Evolutionary conservation across 345 rosid species (phyloP), one percentile per base, ranked within the genome.

Genomic region (Corchorus capsularis): DNA sequence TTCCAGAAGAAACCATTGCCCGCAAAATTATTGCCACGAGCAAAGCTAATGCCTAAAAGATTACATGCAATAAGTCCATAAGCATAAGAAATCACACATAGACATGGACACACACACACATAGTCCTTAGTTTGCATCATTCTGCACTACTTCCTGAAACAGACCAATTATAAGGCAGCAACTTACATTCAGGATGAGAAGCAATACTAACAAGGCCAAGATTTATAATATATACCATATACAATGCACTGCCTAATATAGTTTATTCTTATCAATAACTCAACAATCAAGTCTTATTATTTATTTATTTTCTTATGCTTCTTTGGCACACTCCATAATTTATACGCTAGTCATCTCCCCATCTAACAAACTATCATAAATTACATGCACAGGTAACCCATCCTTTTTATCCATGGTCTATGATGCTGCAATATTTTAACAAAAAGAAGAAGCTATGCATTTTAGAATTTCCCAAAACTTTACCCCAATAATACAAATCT

Each of bases 11-110:
- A 81, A 90, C 83, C 90, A 93, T 83, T 72, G 88, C 90, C 82
- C 98, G 87, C 73, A 95, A 85, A 78, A 90, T 72, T 73, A 95
- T 82, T 63, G 98, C 89, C 53, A 95, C 75, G 67, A 95, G 83
- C 73, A 95, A 70, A 20, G 98, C 78, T 8, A 90, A 83, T 41
- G 86, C 91, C 99, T 95, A 85, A 50, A 79, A 81, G 15, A 75
- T 32, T 43, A 2, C 47, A 66, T 5, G 73, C 49, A 74, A 64
- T 61, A 70, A 49, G 41, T 63, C 19, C 17, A 71, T 76, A 47
- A 77, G 46, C 69, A 10, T 66, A 39, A 56, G 47, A 74, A 62
- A 14, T n/a, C 12, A 20, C 39, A 19, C 22, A 35, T 19, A 41
- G 16, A 19, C 19, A 53, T 7, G 53, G 7, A 56, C 2, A 2